Evolutionary conservation across 176 grass and related monocot genomes (phyloP).

Genomic region (Oryza brachyantha): DNA sequence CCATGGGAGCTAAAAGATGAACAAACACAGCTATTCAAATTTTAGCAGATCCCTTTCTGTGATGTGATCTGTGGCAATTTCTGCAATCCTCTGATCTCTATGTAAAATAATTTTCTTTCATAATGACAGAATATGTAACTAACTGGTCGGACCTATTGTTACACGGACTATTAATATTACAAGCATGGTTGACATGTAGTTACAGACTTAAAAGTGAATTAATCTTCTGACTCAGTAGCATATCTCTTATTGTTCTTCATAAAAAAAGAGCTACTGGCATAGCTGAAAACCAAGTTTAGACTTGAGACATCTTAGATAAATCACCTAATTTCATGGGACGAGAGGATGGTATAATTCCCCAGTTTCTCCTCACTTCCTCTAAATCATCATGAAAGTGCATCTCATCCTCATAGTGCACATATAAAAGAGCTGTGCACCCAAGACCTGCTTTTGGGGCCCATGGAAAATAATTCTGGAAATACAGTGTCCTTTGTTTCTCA

Average conservation of each 20-base stretch:
- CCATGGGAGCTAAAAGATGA: too few relatives aligned
- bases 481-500: constrained; percentile 60
- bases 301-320: too few relatives aligned
- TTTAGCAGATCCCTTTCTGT: background rate
- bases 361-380: constrained; percentile 65
- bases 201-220: too few relatives aligned
- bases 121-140: background rate
- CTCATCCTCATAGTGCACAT: constrained; percentile 46
- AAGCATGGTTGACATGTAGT: background rate
- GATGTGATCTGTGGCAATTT: background rate
- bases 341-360: constrained; percentile 61
- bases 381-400: constrained; percentile 86
- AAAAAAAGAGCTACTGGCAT: background rate
- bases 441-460: constrained; percentile 68
- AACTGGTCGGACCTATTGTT: background rate
- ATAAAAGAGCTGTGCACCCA: constrained; percentile 66
- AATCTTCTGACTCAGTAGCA: background rate
- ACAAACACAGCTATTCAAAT: background rate
- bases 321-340: constrained; percentile 23
- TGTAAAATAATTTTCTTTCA: background rate
- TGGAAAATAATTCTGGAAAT: constrained; percentile 78
- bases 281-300: background rate
- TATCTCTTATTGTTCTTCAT: background rate
- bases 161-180: background rate
- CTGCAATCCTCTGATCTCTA: background rate